Evolutionary conservation across 2,329 filamentous ascomycete genomes (phyloP), one percentile per base, ranked within the genome.

Genomic region (Fusarium phyllophilum): DNA sequence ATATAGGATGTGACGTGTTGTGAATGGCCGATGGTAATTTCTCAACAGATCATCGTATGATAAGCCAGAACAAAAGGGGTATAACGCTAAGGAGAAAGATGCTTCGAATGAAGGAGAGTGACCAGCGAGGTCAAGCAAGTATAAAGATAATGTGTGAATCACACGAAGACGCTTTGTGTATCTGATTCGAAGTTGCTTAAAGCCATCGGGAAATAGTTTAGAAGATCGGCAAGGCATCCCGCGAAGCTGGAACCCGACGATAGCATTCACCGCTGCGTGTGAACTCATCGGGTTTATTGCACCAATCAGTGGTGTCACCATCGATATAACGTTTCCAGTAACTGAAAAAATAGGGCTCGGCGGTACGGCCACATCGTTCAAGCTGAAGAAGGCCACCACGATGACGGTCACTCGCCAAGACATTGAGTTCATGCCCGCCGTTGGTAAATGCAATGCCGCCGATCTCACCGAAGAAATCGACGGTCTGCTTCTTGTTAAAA

Each of bases 401-500:
- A 61, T 85, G 83, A 42, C 81, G 81, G 76, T 95, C 93, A 55
- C 87, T 88, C 76, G 92, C 93, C 15, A 93, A 87, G 5, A 94
- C 85, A 59, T 90, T 88, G n/a, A 96, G 81, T 62, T 92, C 89
- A 62, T 89, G 87, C 0, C 93, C 93, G 55, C 90, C 90, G 45
- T 91, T 89, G 9, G 91, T 85, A 73, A 95, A 91, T 26, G 86
- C 85, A 8, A 93, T 83, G 24, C 93, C 93, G 13, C 89, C 92
- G 67, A 94, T 89, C 77, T 94, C 91, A 41, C 93, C 93, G 80
- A 95, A 94, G 62, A 95, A 87, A 69, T 93, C 91, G 15, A 95
- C 83, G 0, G 88, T 89, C 81, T 95, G 93, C 80, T 90, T 90
- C n/a, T 86, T 86, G 29, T 85, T 81, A 76, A 91, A 93, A 0